Percentiles rank a stretch among this genome's conserved stretches.
phyloP scores from a whole-genome alignment of 257 asterid species.

The Schizonepeta tenuifolia region DNA sequence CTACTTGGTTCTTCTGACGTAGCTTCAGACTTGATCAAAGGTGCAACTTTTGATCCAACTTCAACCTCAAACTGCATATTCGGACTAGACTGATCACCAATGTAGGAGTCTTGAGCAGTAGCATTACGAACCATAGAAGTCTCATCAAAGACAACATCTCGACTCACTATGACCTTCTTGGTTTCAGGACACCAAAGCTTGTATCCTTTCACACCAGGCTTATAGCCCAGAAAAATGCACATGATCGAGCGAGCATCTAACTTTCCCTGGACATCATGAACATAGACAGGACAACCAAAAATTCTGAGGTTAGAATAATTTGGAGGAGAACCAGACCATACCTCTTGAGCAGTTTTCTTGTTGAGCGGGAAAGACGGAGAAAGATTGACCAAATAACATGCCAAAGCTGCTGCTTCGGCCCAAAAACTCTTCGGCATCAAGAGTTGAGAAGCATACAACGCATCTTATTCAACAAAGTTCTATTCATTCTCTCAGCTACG shows the following conservation, averaged over 20 bases:
- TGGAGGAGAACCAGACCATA: too few relatives aligned
- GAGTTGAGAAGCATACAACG: too few relatives aligned
- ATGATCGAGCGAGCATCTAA: neutral
- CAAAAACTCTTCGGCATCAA: neutral
- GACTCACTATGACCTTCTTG: neutral
- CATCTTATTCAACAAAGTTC: neutral
- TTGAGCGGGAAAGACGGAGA: neutral
- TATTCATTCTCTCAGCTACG: too few relatives aligned
- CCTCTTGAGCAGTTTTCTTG: neutral
- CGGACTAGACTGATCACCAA: too few relatives aligned
- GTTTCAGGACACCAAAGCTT: slow-evolving; percentile 12
- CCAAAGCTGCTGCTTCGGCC: neutral
- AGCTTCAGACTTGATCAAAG: too few relatives aligned
- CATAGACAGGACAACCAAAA: neutral
- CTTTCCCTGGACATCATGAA: neutral
- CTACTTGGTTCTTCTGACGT: neutral
- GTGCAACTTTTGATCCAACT: neutral
- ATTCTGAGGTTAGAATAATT: too few relatives aligned
- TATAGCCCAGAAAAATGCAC: neutral
- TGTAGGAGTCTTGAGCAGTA: too few relatives aligned
- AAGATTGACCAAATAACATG: neutral
- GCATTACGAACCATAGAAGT: too few relatives aligned
- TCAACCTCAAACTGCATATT: neutral
- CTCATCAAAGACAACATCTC: too few relatives aligned
- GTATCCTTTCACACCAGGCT: neutral